phyloP scores from a whole-genome alignment of 139 green algal species.

The Bryopsis sp. region DNA sequence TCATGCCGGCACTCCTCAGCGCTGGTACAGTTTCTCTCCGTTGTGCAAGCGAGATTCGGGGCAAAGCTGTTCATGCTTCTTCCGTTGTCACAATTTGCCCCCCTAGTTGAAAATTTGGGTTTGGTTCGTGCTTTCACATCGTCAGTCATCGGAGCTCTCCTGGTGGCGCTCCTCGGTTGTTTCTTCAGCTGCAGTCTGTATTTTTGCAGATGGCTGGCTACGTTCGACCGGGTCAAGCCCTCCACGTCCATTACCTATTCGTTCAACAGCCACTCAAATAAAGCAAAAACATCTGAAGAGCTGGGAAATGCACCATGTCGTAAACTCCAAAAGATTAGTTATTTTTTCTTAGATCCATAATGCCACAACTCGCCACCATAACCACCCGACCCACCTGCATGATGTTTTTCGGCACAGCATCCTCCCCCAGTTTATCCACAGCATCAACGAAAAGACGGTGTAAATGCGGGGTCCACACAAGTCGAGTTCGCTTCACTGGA shows the following conservation, averaged over 20 bases:
- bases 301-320: not conserved
- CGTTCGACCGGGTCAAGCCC: slow-evolving; percentile 88
- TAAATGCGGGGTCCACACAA: slow-evolving; percentile 88
- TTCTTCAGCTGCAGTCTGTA: slow-evolving; percentile 76
- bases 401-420: slow-evolving; percentile 86
- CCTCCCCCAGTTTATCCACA: slow-evolving; percentile 58
- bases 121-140: too few species aligned
- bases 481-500: slow-evolving; percentile 54
- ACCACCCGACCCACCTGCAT: slow-evolving; percentile 51
- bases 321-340: not conserved
- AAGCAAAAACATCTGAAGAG: not conserved
- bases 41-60: too few species aligned
- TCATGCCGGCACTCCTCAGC: too few species aligned
- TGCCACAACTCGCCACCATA: too few species aligned
- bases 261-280: slow-evolving; percentile 10
- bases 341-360: too few species aligned
- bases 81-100: too few species aligned
- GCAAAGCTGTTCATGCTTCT: too few species aligned
- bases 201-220: slow-evolving; percentile 90
- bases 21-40: too few species aligned
- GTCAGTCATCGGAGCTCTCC: too few species aligned
- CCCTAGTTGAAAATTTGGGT: too few species aligned
- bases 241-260: slow-evolving; percentile 78
- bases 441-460: slow-evolving; percentile 80
- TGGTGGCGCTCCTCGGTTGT: too few species aligned